Base-by-base conservation (phyloP, 1,284 basidiomycete genomes). In the Albatrellus sp. region DNA sequence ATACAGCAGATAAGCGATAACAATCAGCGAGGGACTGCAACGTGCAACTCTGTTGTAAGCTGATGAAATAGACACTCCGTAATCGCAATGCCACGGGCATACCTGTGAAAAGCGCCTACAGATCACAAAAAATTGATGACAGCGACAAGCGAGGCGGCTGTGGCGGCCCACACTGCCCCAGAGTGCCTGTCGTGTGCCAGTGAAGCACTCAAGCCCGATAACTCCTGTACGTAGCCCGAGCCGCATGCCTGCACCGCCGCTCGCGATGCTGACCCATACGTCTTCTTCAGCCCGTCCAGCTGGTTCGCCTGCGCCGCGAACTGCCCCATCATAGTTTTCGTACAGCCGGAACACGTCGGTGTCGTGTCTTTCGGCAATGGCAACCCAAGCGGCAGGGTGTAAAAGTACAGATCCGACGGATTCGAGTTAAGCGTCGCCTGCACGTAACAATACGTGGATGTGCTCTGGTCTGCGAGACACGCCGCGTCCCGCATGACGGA, bases 401-500 rank as follows among this genome's bases (percentile, higher is more conserved):
- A 88, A 55, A 76, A 73, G 62, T 77, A 85, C 12, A 77, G 57
- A 56, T 82, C 80, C 8, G 74, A 67, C 0, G 79, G 71, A 48
- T 73, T 72, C 4, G 65, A 29, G 48, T 64, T 65, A 34, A 59
- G 64, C 6, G 72, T 70, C 24, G 84, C 82, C 48, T 75, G 67
- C 45, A 85, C 45, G 61, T 75, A 87, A 62, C 84, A 88, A 60
- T 85, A 88, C 0, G 73, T 61, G 51, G 76, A 68, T 29, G 73
- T 68, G 2, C 61, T 56, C 6, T 71, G 63, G 58, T 85, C 67
- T 3, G 67, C 50, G 20, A 73, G 62, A 55, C 83, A 87, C 5
- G 66, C 78, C 0, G 66, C 64, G 9, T 64, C 55, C 37, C 75
- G 70, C 70, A 83, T 72, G 40, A 83, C 49, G 13, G 60, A 51